Evolutionary conservation across 371 early-diverging fungal genomes (phyloP).

Genomic region (Lichtheimia ramosa): DNA sequence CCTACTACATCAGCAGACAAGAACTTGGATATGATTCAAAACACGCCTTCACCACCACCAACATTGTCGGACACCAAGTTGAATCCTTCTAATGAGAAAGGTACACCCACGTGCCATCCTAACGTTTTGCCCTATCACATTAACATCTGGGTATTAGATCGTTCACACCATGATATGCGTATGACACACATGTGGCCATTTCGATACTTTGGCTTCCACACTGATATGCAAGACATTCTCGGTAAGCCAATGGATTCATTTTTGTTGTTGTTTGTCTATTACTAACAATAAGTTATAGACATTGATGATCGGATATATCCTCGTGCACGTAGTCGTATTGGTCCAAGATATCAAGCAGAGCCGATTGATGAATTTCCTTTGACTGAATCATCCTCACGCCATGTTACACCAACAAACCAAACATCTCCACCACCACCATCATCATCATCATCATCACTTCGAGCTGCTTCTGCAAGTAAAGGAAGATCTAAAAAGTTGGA

Average conservation of each 20-base stretch:
- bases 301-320: conserved; percentile 80
- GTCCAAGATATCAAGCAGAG: conserved; percentile 58
- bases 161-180: conserved; percentile 1
- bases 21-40: too few species aligned
- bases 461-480: too few species aligned
- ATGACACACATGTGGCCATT: conserved; percentile 81
- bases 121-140: too few species aligned
- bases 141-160: not conserved
- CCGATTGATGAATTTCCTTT: not conserved
- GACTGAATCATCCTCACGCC: not conserved
- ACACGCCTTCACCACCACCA: too few species aligned
- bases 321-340: conserved; percentile 76
- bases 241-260: not conserved
- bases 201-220: conserved; percentile 80
- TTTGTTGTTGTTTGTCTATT: too few species aligned
- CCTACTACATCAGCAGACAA: too few species aligned
- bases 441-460: too few species aligned
- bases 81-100: too few species aligned
- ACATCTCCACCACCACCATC: conserved; percentile 2
- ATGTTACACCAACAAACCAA: not conserved
- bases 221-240: conserved; percentile 66
- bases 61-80: too few species aligned
- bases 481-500: not conserved
- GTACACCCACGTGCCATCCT: too few species aligned
- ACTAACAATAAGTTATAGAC: conserved; percentile 26